A percentile compares a stretch with the other conserved stretches of the same genome.
Conservation (phyloP, 805 yeast species). For the Metschnikowia baotianmanensis region DNA sequence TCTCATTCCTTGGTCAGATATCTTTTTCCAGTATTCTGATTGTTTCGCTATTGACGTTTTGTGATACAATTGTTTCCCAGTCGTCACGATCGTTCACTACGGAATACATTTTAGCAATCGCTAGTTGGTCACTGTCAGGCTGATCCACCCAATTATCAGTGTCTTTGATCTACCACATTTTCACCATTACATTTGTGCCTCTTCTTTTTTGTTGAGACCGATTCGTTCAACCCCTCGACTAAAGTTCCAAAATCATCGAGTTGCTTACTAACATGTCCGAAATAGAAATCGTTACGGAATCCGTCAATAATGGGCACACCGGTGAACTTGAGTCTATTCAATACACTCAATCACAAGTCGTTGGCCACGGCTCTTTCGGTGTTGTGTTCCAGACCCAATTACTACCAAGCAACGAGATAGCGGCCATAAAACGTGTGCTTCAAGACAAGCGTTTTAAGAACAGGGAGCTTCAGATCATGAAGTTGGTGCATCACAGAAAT, state of each 20-base stretch:
- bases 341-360: constrained; percentile 82
- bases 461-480: constrained; percentile 95
- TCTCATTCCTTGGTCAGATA: too few species aligned
- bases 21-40: too few species aligned
- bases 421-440: constrained; percentile 93
- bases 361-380: constrained; percentile 99
- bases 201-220: too few species aligned
- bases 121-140: too few species aligned
- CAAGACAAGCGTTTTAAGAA: constrained; percentile 94
- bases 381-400: constrained; percentile 90
- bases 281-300: constrained; percentile 54
- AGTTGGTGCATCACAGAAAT: constrained; percentile 78
- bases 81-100: neutral
- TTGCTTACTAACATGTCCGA: constrained; percentile 41
- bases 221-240: neutral
- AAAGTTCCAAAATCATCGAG: neutral
- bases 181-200: too few species aligned
- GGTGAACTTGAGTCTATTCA: constrained; percentile 61
- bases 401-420: constrained; percentile 68
- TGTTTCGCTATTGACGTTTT: too few species aligned
- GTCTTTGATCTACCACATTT: too few species aligned
- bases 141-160: too few species aligned
- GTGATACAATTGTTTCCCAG: too few species aligned
- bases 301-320: constrained; percentile 68
- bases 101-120: too few species aligned